Base-by-base conservation (phyloP, 495 filamentous ascomycete species). In the Penicillium taxi region DNA sequence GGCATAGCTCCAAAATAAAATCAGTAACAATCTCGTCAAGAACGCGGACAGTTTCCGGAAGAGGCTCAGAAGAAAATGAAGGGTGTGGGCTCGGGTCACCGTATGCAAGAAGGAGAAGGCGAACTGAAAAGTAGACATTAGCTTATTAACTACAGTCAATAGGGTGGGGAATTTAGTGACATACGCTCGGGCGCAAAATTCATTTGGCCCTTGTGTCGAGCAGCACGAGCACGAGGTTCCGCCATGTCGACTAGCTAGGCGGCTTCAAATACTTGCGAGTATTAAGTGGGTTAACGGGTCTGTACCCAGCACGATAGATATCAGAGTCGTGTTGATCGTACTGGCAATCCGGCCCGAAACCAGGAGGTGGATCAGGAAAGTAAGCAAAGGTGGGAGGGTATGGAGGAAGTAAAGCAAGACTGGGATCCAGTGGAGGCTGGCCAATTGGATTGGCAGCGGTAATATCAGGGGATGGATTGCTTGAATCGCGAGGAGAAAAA, bases 21-120 rank as follows among this genome's bases (percentile, higher is more conserved):
- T 96, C 91, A 28, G 87, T 94, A 35, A 91, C 74, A 38, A 98
- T 87, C 59, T 96, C 90, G 58, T 96, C 91, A 11, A 96, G 80
- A 32, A 90, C 78, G 33, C 79, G 77, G 26, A 93, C 75, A 11
- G 89, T 95, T 48, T 85, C 78, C 6, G 81, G 79, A 14, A 96
- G 79, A 0, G 90, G 84, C 15, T 67, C 61, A 13, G 55, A 43
- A 6, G 64, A 52, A 41, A 58, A 69, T 12, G 58, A 61, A 0
- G 60, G 62, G 35, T 66, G 62, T 2, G 66, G 63, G 12, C 55
- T 58, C 23, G 69, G 68, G 55, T 95, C 91, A 41, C 91, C 91
- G 59, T 83, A 87, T 42, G 86, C 88, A 63, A 82, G 83, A 45
- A 98, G 85, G 30, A 93, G 78, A 21, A 80, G 70, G 31, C 76